Conservation (phyloP, 345 rosid species). For the Bruguiera parviflora region DNA sequence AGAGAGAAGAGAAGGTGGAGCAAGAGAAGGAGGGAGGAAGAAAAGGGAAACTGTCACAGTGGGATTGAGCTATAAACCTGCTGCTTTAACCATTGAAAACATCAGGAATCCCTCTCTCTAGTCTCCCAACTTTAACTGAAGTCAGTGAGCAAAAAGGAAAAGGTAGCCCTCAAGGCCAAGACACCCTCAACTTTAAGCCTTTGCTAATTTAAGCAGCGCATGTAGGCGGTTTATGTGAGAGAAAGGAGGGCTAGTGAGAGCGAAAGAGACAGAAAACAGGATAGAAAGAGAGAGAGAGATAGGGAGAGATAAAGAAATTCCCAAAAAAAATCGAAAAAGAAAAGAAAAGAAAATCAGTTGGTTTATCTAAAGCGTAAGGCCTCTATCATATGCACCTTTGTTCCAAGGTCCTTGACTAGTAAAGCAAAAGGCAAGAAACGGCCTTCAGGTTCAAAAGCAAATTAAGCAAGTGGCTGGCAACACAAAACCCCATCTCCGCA, state of each 20-base stretch:
- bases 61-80: constrained; percentile 38
- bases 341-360: constrained; percentile 12
- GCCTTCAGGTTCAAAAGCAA: constrained; percentile 40
- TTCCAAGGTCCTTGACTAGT: constrained; percentile 40
- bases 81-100: constrained; percentile 45
- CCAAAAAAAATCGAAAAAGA: background rate
- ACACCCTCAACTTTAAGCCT: constrained; percentile 32
- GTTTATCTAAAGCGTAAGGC: constrained; percentile 27
- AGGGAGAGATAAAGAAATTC: background rate
- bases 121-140: constrained; percentile 55
- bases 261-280: constrained; percentile 9
- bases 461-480: constrained; percentile 1
- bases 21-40: background rate
- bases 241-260: constrained; percentile 6
- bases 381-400: constrained; percentile 18
- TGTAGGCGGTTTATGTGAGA: constrained; percentile 40
- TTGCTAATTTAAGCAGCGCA: constrained; percentile 29
- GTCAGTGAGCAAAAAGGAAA: constrained; percentile 30
- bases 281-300: constrained; percentile 8
- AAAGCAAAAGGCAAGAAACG: constrained; percentile 60
- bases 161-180: constrained; percentile 23
- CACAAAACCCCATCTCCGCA: constrained; percentile 1
- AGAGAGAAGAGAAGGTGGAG: constrained; percentile 15
- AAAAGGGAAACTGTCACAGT: constrained; percentile 34
- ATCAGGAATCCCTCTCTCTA: constrained; percentile 45